Percentiles rank a stretch among this genome's conserved stretches.
Conservation (phyloP, 768 basidiomycete species). For the Boletus reticuloceps region DNA sequence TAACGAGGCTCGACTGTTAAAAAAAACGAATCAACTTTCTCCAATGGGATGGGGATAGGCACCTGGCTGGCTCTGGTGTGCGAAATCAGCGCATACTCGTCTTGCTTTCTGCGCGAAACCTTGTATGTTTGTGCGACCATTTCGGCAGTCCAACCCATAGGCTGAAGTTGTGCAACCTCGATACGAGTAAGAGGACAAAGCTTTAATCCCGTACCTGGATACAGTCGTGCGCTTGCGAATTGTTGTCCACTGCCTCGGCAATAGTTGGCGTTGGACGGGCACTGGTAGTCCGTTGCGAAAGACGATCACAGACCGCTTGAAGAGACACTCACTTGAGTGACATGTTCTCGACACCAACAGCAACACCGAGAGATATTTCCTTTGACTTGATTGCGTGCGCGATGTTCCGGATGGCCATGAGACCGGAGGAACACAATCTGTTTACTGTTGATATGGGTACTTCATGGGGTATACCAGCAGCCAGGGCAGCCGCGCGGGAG, state of each 20-base stretch:
- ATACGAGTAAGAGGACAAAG: background rate
- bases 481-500: conserved; percentile 82
- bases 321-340: conserved; percentile 55
- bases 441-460: conserved; percentile 92
- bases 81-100: conserved; percentile 85
- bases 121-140: conserved; percentile 81
- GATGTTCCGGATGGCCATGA: conserved; percentile 90
- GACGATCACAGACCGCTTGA: background rate
- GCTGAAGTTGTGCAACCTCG: conserved; percentile 39
- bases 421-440: conserved; percentile 88
- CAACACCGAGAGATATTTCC: conserved; percentile 85
- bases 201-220: conserved; percentile 45
- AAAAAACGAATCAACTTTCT: background rate
- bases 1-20: conserved; percentile 21
- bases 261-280: conserved; percentile 74
- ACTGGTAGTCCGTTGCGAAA: conserved; percentile 35
- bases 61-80: conserved; percentile 78
- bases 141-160: conserved; percentile 96
- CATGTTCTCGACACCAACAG: conserved; percentile 83
- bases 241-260: conserved; percentile 51
- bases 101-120: conserved; percentile 80
- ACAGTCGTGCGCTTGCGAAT: conserved; percentile 70
- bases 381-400: conserved; percentile 83
- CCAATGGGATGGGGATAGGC: background rate
- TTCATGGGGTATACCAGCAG: conserved; percentile 83